Base-by-base conservation (phyloP, 768 basidiomycete genomes). In the Tulasnella sp. region DNA sequence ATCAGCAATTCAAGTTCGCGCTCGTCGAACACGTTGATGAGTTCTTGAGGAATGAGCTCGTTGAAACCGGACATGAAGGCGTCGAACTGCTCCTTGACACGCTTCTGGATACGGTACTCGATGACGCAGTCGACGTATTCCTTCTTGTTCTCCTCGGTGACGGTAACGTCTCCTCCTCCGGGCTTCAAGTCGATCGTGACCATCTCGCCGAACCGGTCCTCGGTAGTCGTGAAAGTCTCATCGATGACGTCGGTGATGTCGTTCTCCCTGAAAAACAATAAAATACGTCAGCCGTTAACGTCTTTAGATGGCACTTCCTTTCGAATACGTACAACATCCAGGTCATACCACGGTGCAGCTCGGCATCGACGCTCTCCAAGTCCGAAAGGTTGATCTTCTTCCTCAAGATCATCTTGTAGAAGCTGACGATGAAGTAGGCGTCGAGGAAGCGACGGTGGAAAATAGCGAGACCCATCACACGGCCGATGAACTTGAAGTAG, bases 61-160 rank as follows among this genome's bases (percentile, higher is more conserved):
- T 95, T 98, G 89, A 99, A 99, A 70, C 98, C 98, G n/a, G 93
- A 93, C 95, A 98, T 97, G 88, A 99, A 99, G 5, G 97, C 96
- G 79, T 98, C 95, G 83, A 99, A 99, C 84, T 99, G 98, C 79
- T 99, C 98, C 86, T 96, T 95, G 80, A 99, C 96, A 77, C 98
- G 95, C 83, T 92, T 92, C 79, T 93, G 93, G 85, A 99, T 99
- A 83, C 98, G 95, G 87, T 98, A 97, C 82, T 98, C 96, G 73
- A 98, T 96, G 79, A 99, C 91, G 77, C 86, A 87, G 79, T 98
- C 95, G 48, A 99, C 95, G 81, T 99, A 99, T 81, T 99, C 98
- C 85, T 95, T 95, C 91, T 99, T 99, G 88, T 98, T 99, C 18
- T 97, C 95, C 84, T 99, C 88, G 0, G 96, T 99, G 26, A 99